Base-by-base conservation (phyloP, 805 yeast species). In the Suhomyces emberorum region DNA sequence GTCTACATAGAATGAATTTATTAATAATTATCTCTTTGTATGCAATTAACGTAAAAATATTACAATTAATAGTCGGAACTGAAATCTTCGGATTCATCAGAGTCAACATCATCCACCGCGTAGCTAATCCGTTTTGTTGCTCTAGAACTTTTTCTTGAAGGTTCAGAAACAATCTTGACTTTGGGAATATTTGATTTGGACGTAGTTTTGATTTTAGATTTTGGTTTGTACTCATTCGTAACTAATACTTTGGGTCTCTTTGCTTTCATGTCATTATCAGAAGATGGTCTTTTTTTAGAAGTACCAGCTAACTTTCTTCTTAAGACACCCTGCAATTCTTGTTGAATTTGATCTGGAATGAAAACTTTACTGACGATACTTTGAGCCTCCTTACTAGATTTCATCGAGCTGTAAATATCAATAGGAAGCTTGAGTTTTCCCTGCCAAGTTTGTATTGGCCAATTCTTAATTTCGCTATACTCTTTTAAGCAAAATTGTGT, bases 401-500 rank as follows among this genome's bases (percentile, higher is more conserved):
- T 63, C 69, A 83, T 77, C 1, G 84, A 77, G n/a, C 69, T 62
- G 57, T 73, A 87, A 7, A 85, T 54, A 51, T 88, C 96, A n/a
- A 70, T 59, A 0, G 91, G 81, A 14, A 88, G 56, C 14, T 76
- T 74, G 12, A 83, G 57, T 48, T 81, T 83, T 1, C 91, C 95
- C 0, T 95, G 95, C 79, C 89, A 88, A 0, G 88, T 79, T 16
- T 81, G 75, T 38, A 84, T 65, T 15, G 74, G 73, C 95, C 95
- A 87, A 30, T 69, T 70, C 48, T 72, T 79, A 16, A 60, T 50
- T 16, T 74, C 80, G 28, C 81, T 75, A 16, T 77, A 60, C 38
- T 74, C 77, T 37, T 79, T 74, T 30, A 88, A 67, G 4, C 77
- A 62, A 39, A 83, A 58, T 54, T 85, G 95, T 1, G 88, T 68